Evolutionary conservation across 768 basidiomycete genomes (phyloP), one percentile per base, ranked within the genome.

Genomic region (Paxillus involutus): DNA sequence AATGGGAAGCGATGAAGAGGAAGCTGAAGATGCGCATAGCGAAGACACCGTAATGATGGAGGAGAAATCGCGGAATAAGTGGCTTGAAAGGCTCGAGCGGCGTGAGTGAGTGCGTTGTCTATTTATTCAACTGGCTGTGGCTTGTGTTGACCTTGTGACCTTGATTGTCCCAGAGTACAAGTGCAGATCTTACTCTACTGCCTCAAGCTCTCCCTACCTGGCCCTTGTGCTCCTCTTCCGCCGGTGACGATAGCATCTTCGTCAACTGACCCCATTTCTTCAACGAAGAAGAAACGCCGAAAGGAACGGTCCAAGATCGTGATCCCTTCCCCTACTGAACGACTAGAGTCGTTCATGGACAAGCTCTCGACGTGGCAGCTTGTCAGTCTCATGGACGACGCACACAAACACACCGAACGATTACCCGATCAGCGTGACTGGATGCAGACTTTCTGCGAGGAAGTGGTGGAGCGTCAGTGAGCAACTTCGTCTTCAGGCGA

Each of bases 351-450:
- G 1, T 84, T 86, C 68, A 89, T 90, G 85, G 89, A 91, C 69
- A 88, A 85, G 62, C 68, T 92, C 7, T 87, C 85, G 4, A 83
- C 80, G 71, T 89, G 88, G 88, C 90, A 91, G 62, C 79, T 91
- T 19, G 68, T 75, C 57, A 58, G 56, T 4, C 63, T 67, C 33
- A 66, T 86, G 52, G 69, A 73, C 4, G 62, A 80, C 12, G 65
- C 73, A 21, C 39, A 51, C n/a, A 61, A 49, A 24, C 45, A n/a
- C 4, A 48, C 43, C 17, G 39, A 57, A 13, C 51, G 57, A 47
- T 40, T 42, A 12, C 59, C 59, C 7, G 64, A 75, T 17, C 73
- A 77, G 36, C 73, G 74, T 2, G 89, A 93, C 60, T 91, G 90
- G 89, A 84, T 82, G 71, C 91, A 91, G 64, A 56, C 65, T 1